These are phyloP conservation scores for Beauveria bassiana DNA, from an alignment of 2,329 filamentous ascomycete genomes.

Conservation along the genomic window DNA sequence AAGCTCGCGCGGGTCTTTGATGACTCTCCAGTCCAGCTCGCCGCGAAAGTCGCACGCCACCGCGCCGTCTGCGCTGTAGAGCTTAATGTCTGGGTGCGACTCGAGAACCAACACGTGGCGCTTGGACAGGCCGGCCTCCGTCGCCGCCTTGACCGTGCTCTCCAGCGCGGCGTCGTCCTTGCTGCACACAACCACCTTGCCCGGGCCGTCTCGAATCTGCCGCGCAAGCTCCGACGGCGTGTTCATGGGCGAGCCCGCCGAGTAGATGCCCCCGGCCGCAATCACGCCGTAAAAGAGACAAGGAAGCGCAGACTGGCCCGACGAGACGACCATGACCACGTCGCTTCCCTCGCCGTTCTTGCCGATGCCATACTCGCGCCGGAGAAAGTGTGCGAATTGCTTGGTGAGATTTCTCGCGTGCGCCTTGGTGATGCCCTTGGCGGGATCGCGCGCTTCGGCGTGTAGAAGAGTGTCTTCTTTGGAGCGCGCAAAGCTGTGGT, in stretches of 20 bases:
- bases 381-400: constrained; percentile 47
- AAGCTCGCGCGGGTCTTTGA: constrained; percentile 42
- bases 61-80: constrained; percentile 20
- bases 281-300: constrained; percentile 48
- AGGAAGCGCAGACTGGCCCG: constrained; percentile 47
- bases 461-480: constrained; percentile 46
- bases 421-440: constrained; percentile 44
- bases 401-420: constrained; percentile 40
- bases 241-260: constrained; percentile 42
- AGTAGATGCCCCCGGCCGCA: constrained; percentile 52
- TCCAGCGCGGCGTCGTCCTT: constrained; percentile 33
- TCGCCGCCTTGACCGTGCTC: constrained; percentile 40
- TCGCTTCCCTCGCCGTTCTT: constrained; percentile 38
- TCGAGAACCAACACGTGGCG: constrained; percentile 44
- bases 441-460: constrained; percentile 47
- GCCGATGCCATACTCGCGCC: constrained; percentile 44
- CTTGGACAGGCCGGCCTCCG: constrained; percentile 34
- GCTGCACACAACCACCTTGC: constrained; percentile 36
- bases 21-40: constrained; percentile 42
- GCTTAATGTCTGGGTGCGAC: constrained; percentile 24
- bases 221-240: constrained; percentile 44
- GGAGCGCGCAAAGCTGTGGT: constrained; percentile 23
- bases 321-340: constrained; percentile 48
- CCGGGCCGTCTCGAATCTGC: constrained; percentile 29
- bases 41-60: constrained; percentile 22